Percentiles rank a stretch among this genome's conserved stretches.
phyloP scores from a whole-genome alignment of 2,329 filamentous ascomycete genomes.

The Pseudonectria buxi region DNA sequence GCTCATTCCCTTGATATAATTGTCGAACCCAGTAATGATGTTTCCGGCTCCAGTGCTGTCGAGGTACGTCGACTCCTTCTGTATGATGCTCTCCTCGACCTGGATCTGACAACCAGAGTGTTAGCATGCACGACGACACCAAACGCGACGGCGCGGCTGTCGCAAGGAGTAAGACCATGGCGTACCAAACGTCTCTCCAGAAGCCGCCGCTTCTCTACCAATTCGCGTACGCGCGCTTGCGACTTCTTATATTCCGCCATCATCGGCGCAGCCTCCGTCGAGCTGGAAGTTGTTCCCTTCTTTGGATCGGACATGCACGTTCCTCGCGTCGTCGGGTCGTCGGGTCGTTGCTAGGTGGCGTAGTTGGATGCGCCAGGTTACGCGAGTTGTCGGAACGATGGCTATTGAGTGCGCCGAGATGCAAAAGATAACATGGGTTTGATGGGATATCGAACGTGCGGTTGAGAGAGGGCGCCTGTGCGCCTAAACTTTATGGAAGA shows the following conservation, averaged over 20 bases:
- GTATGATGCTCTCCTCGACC: conserved; percentile 73
- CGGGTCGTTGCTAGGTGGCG: not conserved
- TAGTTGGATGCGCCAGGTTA: conserved; percentile 1
- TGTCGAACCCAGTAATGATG: conserved; percentile 96
- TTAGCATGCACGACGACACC: conserved; percentile 10
- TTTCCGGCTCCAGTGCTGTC: conserved; percentile 87
- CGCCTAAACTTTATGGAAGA: too few relatives aligned
- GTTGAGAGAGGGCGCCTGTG: too few relatives aligned
- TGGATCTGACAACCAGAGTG: conserved; percentile 25
- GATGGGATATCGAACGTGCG: too few relatives aligned
- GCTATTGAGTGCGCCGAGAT: conserved; percentile 1
- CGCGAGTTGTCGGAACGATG: conserved; percentile 14
- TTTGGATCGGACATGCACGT: conserved; percentile 31
- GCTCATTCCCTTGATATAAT: conserved; percentile 85
- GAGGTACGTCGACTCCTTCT: conserved; percentile 80
- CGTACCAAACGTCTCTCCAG: conserved; percentile 33
- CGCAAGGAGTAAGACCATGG: not conserved
- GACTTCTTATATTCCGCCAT: conserved; percentile 45
- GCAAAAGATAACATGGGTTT: too few relatives aligned
- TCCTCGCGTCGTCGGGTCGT: not conserved
- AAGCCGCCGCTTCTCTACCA: conserved; percentile 37
- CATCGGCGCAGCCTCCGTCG: conserved; percentile 26
- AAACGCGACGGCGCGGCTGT: too few relatives aligned
- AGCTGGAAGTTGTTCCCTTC: conserved; percentile 14
- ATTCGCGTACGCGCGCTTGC: conserved; percentile 40